Evolutionary conservation across 2,329 filamentous ascomycete species (phyloP), one percentile per base, ranked within the genome.

Genomic region (Ascochyta rabiei): DNA sequence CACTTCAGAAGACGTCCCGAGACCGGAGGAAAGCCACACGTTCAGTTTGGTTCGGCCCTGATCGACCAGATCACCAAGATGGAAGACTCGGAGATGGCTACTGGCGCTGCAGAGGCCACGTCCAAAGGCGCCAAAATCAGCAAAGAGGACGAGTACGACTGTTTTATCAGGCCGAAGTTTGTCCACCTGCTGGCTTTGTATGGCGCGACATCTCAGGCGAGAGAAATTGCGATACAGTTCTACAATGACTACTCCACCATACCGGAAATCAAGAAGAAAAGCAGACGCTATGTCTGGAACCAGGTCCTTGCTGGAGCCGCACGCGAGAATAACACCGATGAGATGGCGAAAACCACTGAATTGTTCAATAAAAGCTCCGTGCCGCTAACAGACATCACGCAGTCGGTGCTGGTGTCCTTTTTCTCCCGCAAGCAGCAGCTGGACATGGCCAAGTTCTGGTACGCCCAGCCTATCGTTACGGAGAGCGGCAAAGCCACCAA

Each of bases 401-500:
- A 82, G 50, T 67, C 76, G 51, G 64, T 83, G 30, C 78, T 95
- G 70, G 81, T 87, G 2, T 73, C 72, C 0, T 89, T 88, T 62
- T 91, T 87, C 63, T 84, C 87, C 1, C 71, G 78, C 12, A 80
- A 79, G 39, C 77, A 86, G 61, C 78, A 85, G 41, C 68, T 88
- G 4, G 71, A 80, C n/a, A 82, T 84, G 57, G 87, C 87, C 2
- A 87, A 89, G 66, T 70, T 79, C 12, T 91, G 91, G 84, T 92
- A 89, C 64, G 75, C 82, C 19, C 84, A 82, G 57, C 79, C 82
- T 1, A 76, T 86, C 3, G 66, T 75, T 13, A 70, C 68, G 24
- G 40, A 26, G n/a, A 8, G 44, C 7, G 60, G 57, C 24, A 21
- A 55, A 3, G n/a, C 47, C 10, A 34, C 40, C 4, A 48, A 60